phyloP scores from a whole-genome alignment of 148 eudicot species.

The Beta vulgaris region DNA sequence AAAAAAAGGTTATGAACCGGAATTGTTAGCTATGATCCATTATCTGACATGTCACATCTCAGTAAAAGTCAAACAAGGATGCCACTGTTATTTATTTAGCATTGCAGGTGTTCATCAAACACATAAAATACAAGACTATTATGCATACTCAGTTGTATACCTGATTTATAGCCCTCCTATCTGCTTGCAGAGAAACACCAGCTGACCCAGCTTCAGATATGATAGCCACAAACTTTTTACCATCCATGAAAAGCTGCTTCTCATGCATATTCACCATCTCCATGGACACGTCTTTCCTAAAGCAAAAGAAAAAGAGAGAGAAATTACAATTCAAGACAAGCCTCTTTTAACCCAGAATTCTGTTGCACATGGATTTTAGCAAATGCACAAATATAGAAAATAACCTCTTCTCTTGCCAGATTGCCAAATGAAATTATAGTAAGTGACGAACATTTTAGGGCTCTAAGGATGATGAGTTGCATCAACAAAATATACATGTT shows the following conservation, averaged over 20 bases:
- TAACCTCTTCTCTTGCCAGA: no score
- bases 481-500: neutral
- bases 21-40: neutral
- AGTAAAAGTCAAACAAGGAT: neutral
- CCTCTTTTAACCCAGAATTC: neutral
- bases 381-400: neutral
- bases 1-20: neutral
- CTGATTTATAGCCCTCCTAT: conserved; percentile 94
- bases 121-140: neutral
- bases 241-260: conserved; percentile 92
- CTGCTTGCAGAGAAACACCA: conserved; percentile 98
- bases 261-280: conserved; percentile 99
- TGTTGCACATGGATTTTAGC: neutral
- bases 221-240: conserved; percentile 79
- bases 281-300: conserved; percentile 88
- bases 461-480: neutral
- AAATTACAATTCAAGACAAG: conserved; percentile 2
- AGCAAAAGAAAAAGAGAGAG: conserved; percentile 20
- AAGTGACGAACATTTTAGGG: neutral
- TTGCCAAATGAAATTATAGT: no score
- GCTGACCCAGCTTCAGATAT: conserved; percentile 99
- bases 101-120: no score
- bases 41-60: neutral
- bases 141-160: conserved; percentile 29
- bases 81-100: neutral